Conservation (phyloP, 306 rosid genomes). For the Corylus avellana region DNA sequence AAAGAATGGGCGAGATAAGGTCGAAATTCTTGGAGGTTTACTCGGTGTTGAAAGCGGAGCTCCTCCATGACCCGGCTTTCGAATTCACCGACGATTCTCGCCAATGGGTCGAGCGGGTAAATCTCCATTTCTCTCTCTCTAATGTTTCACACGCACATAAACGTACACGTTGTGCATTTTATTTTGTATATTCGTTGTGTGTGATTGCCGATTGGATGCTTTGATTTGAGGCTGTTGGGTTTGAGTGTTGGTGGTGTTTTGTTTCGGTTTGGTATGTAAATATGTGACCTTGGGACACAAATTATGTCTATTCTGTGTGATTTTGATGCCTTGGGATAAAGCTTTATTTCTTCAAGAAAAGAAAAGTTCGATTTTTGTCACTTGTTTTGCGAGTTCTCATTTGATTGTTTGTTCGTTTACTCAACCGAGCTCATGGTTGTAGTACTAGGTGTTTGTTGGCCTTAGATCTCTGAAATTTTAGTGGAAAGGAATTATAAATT, state of each 20-base stretch:
- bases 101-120: slow-evolving; percentile 74
- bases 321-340: background rate
- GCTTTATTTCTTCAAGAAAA: background rate
- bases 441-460: background rate
- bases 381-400: background rate
- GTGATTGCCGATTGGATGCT: background rate
- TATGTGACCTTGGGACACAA: background rate
- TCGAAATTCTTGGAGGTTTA: slow-evolving; percentile 70
- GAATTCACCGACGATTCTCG: slow-evolving; percentile 67
- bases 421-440: background rate
- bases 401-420: background rate
- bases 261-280: background rate
- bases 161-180: background rate
- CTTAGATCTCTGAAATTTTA: background rate
- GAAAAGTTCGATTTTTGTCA: background rate
- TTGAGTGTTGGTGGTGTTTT: background rate
- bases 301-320: too few relatives aligned
- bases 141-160: background rate
- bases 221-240: background rate
- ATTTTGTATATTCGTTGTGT: background rate
- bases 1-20: slow-evolving; percentile 47
- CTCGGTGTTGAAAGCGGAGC: slow-evolving; percentile 69
- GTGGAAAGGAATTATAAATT: background rate
- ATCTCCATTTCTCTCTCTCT: background rate
- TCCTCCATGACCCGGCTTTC: slow-evolving; percentile 72